Percentiles rank a stretch among this genome's conserved stretches.
Evolutionary conservation across 495 filamentous ascomycete genomes (phyloP).

Genomic region (Hypoxylon trugodes): DNA sequence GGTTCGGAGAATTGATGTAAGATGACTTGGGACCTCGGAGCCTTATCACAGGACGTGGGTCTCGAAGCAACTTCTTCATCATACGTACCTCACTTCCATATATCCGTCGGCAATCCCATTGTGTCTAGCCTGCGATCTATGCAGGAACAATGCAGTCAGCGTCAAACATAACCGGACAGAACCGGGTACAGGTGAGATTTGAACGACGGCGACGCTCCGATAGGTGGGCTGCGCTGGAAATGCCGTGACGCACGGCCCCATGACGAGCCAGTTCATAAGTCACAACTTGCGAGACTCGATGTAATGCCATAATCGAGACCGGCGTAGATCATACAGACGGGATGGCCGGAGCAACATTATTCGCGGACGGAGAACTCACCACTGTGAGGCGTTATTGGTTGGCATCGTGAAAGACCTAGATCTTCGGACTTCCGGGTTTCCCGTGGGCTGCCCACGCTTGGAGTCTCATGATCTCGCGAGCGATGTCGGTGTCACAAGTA

Average conservation of each 20-base stretch:
- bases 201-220: constrained; percentile 22
- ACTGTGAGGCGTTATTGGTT: not conserved
- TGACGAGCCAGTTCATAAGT: not conserved
- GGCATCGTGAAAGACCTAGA: not conserved
- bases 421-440: too few species aligned
- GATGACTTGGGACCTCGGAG: not conserved
- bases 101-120: constrained; percentile 1
- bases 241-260: constrained; percentile 9
- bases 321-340: constrained; percentile 8
- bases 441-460: too few species aligned
- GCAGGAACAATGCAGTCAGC: constrained; percentile 37
- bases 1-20: constrained; percentile 24
- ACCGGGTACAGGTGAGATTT: constrained; percentile 14
- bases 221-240: constrained; percentile 17
- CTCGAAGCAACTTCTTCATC: too few species aligned
- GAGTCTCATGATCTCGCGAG: too few species aligned
- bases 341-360: not conserved
- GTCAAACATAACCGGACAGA: constrained; percentile 18
- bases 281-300: not conserved
- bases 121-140: constrained; percentile 7
- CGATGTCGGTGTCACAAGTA: too few species aligned
- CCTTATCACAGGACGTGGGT: not conserved
- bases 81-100: not conserved
- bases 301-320: not conserved
- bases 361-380: not conserved